Evolutionary conservation across 805 yeast genomes (phyloP), one percentile per base, ranked within the genome.

Genomic region (Barnettozyma wickerhamii): DNA sequence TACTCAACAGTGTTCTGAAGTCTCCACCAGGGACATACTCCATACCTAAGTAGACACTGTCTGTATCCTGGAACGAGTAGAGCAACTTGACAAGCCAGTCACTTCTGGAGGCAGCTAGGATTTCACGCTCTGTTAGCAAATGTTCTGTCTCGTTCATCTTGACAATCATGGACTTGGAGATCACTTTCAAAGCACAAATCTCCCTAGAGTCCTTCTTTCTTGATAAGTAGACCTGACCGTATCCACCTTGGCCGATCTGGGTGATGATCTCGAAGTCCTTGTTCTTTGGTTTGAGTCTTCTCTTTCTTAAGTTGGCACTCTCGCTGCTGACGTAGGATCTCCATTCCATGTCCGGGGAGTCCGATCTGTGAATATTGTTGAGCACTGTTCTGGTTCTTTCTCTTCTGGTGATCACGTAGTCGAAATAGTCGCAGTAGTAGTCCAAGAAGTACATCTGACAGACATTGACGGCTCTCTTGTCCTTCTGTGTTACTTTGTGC

Each of bases 21-120:
- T 93, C 99, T 40, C 99, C 99, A 44, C 99, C 99, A 7, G 99
- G 97, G n/a, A 93, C 99, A 63, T 86, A 93, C 62, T 93, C 99
- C 99, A 93, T 93, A 2, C 99, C 99, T 56, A 93, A 71, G 54
- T 87, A 93, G 23, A 93, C 85, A 56, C 84, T 85, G 47, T 85
- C 90, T 0, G 81, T 64, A 64, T 93, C 98, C 63, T 93, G 99
- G 67, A 93, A 93, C 2, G 98, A 96, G 60, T 93, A 93, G 43
- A 88, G 72, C 37, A 93, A 71, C 63, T 89, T 89, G 30, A 93
- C 99, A 29, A 93, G 71, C 99, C 99, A 93, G 45, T 89, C 96
- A 37, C 91, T 80, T 60, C 96, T 75, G 2, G 97, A 88, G 29
- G 93, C 91, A n/a, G 98, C 91, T 52, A 93, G 71, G 46, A 93